Conservation (phyloP, 2,329 filamentous ascomycete genomes). For the Trichophyton schoenleinii region DNA sequence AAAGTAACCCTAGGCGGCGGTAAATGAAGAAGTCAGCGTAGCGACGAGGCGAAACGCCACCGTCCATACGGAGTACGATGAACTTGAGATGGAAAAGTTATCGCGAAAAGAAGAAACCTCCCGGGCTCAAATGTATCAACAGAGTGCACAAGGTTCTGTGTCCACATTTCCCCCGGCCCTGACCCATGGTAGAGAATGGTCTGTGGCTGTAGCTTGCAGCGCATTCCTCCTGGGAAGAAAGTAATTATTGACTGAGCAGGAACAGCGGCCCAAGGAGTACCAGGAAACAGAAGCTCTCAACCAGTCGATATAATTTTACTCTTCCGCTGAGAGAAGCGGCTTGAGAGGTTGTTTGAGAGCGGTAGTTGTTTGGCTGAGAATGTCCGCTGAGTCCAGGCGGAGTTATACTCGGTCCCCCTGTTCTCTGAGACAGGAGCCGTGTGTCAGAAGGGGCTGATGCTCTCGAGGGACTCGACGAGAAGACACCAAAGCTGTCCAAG, state of each 20-base stretch:
- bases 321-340: neutral
- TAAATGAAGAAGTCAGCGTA: neutral
- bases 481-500: neutral
- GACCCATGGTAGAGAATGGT: slow-evolving; percentile 1
- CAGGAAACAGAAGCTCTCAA: neutral
- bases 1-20: neutral
- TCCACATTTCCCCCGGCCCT: neutral
- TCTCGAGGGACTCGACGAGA: neutral
- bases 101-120: neutral
- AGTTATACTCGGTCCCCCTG: neutral
- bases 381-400: neutral
- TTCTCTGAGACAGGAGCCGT: neutral
- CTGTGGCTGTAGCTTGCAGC: neutral
- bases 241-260: neutral
- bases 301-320: neutral
- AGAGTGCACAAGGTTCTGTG: neutral
- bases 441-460: neutral
- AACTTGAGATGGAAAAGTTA: neutral
- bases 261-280: neutral
- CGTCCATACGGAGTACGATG: neutral
- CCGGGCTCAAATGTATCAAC: neutral
- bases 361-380: neutral
- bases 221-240: neutral
- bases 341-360: neutral
- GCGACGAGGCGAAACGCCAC: neutral